Percentiles rank a stretch among this genome's conserved stretches.
Evolutionary conservation across 495 filamentous ascomycete species (phyloP).

Genomic region (Ramalina intermedia): DNA sequence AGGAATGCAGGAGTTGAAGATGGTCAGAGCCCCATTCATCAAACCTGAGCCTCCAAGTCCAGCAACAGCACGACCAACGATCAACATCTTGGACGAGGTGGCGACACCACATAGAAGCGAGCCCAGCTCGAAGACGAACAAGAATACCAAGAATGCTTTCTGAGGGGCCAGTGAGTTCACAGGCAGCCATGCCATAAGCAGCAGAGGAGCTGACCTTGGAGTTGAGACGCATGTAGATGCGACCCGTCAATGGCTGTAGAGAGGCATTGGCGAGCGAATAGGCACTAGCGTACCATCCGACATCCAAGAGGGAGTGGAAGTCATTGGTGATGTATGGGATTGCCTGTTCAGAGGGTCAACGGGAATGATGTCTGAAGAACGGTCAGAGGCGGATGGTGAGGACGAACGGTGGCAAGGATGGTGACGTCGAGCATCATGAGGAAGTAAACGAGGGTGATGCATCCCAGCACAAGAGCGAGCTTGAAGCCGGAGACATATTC

Average conservation of each 20-base stretch:
- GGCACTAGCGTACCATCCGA: conserved; percentile 33
- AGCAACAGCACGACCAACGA: conserved; percentile 62
- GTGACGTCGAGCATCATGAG: not conserved
- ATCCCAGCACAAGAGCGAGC: no score
- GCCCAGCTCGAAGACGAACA: conserved; percentile 59
- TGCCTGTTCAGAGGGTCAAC: conserved; percentile 12
- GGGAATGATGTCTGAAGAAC: no score
- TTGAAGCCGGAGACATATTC: no score
- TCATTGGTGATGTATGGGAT: conserved; percentile 26
- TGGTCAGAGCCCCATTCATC: conserved; percentile 16
- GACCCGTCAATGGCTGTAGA: conserved; percentile 32
- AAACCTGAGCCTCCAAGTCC: conserved; percentile 46
- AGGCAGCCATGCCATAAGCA: conserved; percentile 10
- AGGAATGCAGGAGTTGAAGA: conserved; percentile 13
- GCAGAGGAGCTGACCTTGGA: conserved; percentile 14
- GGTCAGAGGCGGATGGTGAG: no score
- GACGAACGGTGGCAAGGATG: not conserved
- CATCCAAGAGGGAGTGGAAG: conserved; percentile 26
- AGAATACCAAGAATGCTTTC: conserved; percentile 45
- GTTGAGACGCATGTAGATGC: conserved; percentile 29
- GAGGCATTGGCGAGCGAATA: conserved; percentile 29
- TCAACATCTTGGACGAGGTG: conserved; percentile 50
- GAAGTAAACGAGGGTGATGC: no score
- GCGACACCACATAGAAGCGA: conserved; percentile 57
- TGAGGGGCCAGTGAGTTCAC: conserved; percentile 1